Percentiles rank a stretch among this genome's conserved stretches.
phyloP scores from a whole-genome alignment of 306 rosid genomes.

The Hippophae tibetana region DNA sequence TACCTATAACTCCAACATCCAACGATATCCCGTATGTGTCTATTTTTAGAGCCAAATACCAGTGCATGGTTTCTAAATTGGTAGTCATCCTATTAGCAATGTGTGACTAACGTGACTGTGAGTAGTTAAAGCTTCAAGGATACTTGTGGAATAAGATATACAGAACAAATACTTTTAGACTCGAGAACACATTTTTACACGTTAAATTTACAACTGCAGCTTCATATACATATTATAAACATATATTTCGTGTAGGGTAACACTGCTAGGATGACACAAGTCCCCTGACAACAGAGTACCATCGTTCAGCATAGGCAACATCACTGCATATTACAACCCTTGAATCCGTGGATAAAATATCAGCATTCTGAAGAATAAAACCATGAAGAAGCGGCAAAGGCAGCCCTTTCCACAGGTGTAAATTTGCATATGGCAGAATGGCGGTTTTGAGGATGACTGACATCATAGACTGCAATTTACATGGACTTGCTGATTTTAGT shows the following conservation, averaged over 20 bases:
- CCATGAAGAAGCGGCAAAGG: slow-evolving; percentile 51
- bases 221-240: neutral
- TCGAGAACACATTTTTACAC: too few species aligned
- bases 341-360: slow-evolving; percentile 34
- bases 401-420: slow-evolving; percentile 40
- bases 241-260: neutral
- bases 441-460: slow-evolving; percentile 38
- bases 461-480: slow-evolving; percentile 44
- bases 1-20: too few species aligned
- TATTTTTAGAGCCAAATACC: too few species aligned
- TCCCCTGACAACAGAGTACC: slow-evolving; percentile 11
- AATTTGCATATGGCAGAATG: slow-evolving; percentile 45
- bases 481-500: neutral
- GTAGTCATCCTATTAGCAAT: too few species aligned
- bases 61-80: too few species aligned
- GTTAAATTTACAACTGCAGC: too few species aligned
- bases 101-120: too few species aligned
- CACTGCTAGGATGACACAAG: neutral
- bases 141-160: too few species aligned
- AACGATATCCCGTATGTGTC: too few species aligned
- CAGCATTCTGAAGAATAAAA: slow-evolving; percentile 39
- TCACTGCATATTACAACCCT: slow-evolving; percentile 49
- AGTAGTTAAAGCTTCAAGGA: too few species aligned
- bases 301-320: slow-evolving; percentile 23
- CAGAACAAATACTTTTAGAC: too few species aligned